Evolutionary conservation across 164 flowering plant species (phyloP), one percentile per base, ranked within the genome.

Genomic region (Magnolia kwangsiensis): DNA sequence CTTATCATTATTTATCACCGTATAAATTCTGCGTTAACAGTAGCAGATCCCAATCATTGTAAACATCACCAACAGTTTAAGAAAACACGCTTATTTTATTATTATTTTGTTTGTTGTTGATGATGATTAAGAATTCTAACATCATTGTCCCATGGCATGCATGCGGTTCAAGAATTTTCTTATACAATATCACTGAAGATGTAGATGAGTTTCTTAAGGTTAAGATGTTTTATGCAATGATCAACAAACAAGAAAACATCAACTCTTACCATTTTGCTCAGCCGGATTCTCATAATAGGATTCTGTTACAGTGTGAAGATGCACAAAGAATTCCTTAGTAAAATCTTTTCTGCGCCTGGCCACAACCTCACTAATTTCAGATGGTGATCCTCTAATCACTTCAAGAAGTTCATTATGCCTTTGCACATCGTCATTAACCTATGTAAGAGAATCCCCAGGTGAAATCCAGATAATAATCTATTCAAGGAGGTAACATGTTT

Each of bases 351-450:
- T 95, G 14, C 95, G 89, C 82, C 84, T 87, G 31, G 92, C 81
- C 79, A 96, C 91, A 81, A 96, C 73, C 72, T 82, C 90, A 78
- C 71, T 82, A 5, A 92, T 78, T 66, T 89, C 91, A 70, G 90
- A 81, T 74, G 87, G 83, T 14, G 86, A 76, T 18, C 64, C 81
- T 76, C 73, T 87, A 23, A 94, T 76, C 71, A 83, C 85, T 71
- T 86, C 83, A 80, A 96, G 87, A 80, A 93, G 97, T 76, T 93
- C 94, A 82, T 89, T 85, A 80, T 95, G 97, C 79, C 95, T 90
- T 80, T 89, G 90, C 78, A 92, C 88, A 83, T 95, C 98, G 50
- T 90, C 95, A 82, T 95, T 97, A 81, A 95, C 75, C 99, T 95
- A 86, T 1, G 64, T 29, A 24, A 37, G 50, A 66, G 64, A 51